A percentile compares a stretch with the other conserved stretches of the same genome.
phyloP scores from a whole-genome alignment of 805 yeast genomes.

The Lipomyces japonicus region DNA sequence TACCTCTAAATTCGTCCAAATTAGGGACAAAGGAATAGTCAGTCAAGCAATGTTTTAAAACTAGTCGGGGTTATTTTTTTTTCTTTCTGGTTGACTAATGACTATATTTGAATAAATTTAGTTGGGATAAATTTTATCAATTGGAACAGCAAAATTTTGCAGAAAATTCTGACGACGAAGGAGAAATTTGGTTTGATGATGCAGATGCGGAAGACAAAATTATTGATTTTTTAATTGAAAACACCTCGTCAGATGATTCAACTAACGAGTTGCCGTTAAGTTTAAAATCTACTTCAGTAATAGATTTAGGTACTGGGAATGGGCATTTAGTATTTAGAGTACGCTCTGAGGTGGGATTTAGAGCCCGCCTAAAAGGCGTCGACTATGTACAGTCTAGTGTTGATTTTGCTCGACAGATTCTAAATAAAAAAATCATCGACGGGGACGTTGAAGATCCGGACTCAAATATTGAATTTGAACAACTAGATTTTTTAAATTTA shows the following conservation, averaged over 20 bases:
- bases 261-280: constrained; percentile 15
- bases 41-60: constrained; percentile 30
- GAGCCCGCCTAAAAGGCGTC: constrained; percentile 58
- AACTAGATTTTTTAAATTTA: constrained; percentile 62
- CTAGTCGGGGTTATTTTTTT: neutral
- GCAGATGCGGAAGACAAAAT: constrained; percentile 87
- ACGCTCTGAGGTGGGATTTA: constrained; percentile 57
- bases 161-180: constrained; percentile 76
- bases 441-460: constrained; percentile 36
- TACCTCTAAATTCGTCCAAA: constrained; percentile 64
- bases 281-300: constrained; percentile 2
- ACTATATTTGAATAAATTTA: neutral
- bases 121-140: constrained; percentile 86
- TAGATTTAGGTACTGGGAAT: constrained; percentile 82
- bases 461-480: constrained; percentile 48
- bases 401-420: constrained; percentile 60
- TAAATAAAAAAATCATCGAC: constrained; percentile 41
- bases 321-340: constrained; percentile 81
- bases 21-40: constrained; percentile 82
- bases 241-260: constrained; percentile 39
- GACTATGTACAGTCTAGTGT: constrained; percentile 86
- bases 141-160: constrained; percentile 67
- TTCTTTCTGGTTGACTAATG: neutral
- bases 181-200: constrained; percentile 96
- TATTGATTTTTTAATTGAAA: constrained; percentile 62